These are phyloP conservation scores for Spathaspora boniae DNA, from an alignment of 805 yeast species.

Conservation along the genomic window DNA sequence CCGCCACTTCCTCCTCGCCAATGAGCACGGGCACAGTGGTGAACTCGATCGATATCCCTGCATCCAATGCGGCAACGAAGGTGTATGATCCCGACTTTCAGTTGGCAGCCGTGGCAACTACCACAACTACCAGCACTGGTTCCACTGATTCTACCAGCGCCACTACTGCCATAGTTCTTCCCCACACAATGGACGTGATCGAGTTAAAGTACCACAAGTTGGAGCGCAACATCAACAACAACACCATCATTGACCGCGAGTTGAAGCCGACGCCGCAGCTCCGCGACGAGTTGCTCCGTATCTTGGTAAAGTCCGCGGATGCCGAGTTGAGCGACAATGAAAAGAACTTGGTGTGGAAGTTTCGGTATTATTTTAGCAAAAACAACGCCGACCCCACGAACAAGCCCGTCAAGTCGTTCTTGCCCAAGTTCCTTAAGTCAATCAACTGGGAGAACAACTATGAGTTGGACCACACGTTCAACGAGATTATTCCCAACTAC, in stretches of 20 bases:
- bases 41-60: conserved; percentile 31
- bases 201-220: conserved; percentile 82
- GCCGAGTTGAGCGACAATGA: conserved; percentile 69
- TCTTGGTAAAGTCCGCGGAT: conserved; percentile 77
- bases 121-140: too few relatives aligned
- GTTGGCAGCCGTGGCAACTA: conserved; percentile 6
- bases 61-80: conserved; percentile 16
- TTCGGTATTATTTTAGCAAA: conserved; percentile 63
- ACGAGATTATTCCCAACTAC: conserved; percentile 61
- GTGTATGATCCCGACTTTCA: conserved; percentile 46
- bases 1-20: conserved; percentile 7
- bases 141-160: conserved; percentile 1
- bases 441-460: conserved; percentile 83
- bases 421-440: conserved; percentile 81
- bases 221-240: conserved; percentile 74
- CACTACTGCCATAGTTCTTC: background rate
- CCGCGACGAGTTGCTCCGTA: conserved; percentile 66
- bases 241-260: conserved; percentile 74
- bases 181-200: conserved; percentile 60
- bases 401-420: conserved; percentile 26
- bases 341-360: conserved; percentile 80
- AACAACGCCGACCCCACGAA: conserved; percentile 32
- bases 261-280: conserved; percentile 83
- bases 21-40: conserved; percentile 32
- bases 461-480: conserved; percentile 75